Evolutionary conservation across 805 yeast genomes (phyloP).

Genomic region (Candida rishiriensis): DNA sequence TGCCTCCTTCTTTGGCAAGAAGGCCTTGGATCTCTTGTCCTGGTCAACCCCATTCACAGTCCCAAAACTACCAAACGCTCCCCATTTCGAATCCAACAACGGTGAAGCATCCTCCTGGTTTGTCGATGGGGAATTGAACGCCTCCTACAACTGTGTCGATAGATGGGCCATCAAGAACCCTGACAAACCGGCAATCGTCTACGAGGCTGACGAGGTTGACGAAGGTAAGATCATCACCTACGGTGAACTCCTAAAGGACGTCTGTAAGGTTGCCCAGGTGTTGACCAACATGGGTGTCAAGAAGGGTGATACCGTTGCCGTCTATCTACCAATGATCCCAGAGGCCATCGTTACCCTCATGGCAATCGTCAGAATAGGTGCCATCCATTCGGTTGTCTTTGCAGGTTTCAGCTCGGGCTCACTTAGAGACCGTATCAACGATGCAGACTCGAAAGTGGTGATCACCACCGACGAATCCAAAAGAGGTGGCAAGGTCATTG

Average conservation of each 20-base stretch:
- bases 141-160: slow-evolving; percentile 90
- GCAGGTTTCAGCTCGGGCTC: slow-evolving; percentile 97
- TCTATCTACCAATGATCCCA: slow-evolving; percentile 96
- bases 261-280: slow-evolving; percentile 81
- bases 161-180: slow-evolving; percentile 90
- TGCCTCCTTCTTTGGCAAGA: slow-evolving; percentile 47
- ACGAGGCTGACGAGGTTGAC: slow-evolving; percentile 88
- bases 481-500: slow-evolving; percentile 92
- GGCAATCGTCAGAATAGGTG: slow-evolving; percentile 92
- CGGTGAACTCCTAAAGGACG: slow-evolving; percentile 80
- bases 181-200: slow-evolving; percentile 76
- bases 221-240: slow-evolving; percentile 74
- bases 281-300: slow-evolving; percentile 74
- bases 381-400: slow-evolving; percentile 91
- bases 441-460: slow-evolving; percentile 80
- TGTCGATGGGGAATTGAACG: slow-evolving; percentile 75
- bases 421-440: slow-evolving; percentile 81
- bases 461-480: slow-evolving; percentile 94
- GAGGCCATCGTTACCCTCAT: slow-evolving; percentile 92
- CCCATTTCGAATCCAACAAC: slow-evolving; percentile 41
- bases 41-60: slow-evolving; percentile 52
- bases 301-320: slow-evolving; percentile 95
- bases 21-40: slow-evolving; percentile 43
- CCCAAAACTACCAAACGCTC: slow-evolving; percentile 39
- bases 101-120: slow-evolving; percentile 67